Evolutionary conservation across 2,329 filamentous ascomycete species (phyloP), one percentile per base, ranked within the genome.

Genomic region (Venturia pyrina): DNA sequence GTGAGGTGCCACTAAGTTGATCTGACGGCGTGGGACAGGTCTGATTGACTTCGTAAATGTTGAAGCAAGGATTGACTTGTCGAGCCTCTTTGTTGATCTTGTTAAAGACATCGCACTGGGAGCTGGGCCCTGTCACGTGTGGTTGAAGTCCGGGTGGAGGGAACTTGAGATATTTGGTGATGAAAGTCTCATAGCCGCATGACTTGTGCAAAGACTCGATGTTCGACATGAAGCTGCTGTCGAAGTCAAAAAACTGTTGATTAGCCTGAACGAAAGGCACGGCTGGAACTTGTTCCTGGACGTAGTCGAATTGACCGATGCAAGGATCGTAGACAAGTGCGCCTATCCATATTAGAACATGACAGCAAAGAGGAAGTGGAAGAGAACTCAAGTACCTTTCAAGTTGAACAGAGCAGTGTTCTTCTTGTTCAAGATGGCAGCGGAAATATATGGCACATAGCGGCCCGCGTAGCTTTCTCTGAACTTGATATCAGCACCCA

Each of bases 1-100:
- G 88, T 0, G 83, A 71, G 74, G 91, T 93, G 28, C 75, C 73
- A 64, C 28, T 68, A 65, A 70, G 64, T 10, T 62, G 65, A 56
- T 70, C 69, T 5, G 59, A 67, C 10, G 67, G 67, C 19, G 66
- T 64, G 21, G 69, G 69, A 46, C 69, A 70, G 40, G 64, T 64
- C 37, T 66, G 50, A 60, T 62, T 68, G 43, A 70, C 68, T 50
- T 70, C 67, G 50, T 71, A 70, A 32, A 70, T 66, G 43, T 68
- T 67, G 62, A 68, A 68, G 57, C 67, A 68, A n/a, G 50, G 62
- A 37, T 68, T 68, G 15, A 62, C 40, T 21, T 63, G 21, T 34
- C 15, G 34, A 3, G 63, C 62, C 41, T 61, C 7, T 17, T 2
- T 24, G n/a, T 61, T 21, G 59, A 61, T 61, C 41, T 10, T 61